Percentiles rank a stretch among this genome's conserved stretches.
Evolutionary conservation across 345 rosid species (phyloP).

Genomic region (Carallia brachiata): DNA sequence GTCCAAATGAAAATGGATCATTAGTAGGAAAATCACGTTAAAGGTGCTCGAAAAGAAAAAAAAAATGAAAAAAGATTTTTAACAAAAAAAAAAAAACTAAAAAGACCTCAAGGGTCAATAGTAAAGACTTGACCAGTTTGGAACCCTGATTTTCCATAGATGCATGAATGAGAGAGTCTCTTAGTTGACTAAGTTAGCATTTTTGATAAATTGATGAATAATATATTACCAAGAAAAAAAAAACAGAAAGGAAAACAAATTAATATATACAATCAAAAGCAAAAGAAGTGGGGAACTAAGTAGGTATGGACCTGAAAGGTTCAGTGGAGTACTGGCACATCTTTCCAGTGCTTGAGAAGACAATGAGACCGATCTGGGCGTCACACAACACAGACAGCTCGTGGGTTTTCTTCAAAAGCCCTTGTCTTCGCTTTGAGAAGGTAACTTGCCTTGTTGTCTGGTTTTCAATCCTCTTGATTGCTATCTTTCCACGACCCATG

Average conservation of each 20-base stretch:
- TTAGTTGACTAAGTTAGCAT: background rate
- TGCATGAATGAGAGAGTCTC: background rate
- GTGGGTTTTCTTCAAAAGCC: conserved; percentile 45
- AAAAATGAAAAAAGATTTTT: background rate
- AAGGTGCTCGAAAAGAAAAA: too few species aligned
- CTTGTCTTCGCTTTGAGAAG: conserved; percentile 42
- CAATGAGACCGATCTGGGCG: conserved; percentile 47
- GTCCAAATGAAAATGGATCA: too few species aligned
- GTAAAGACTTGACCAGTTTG: background rate
- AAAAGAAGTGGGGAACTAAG: background rate
- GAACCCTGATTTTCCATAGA: background rate
- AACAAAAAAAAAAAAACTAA: too few species aligned
- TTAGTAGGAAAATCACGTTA: too few species aligned
- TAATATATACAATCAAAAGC: background rate
- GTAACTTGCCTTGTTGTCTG: conserved; percentile 52
- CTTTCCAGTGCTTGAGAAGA: conserved; percentile 50
- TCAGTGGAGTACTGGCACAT: conserved; percentile 43
- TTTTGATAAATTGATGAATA: background rate
- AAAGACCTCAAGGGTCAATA: background rate
- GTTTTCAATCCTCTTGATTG: conserved; percentile 46
- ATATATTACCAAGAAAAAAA: background rate
- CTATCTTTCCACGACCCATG: conserved; percentile 48
- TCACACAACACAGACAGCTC: conserved; percentile 49
- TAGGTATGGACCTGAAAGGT: conserved; percentile 29
- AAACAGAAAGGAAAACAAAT: background rate